Evolutionary conservation across 306 rosid genomes (phyloP).

Genomic region (Quercus bicolor): DNA sequence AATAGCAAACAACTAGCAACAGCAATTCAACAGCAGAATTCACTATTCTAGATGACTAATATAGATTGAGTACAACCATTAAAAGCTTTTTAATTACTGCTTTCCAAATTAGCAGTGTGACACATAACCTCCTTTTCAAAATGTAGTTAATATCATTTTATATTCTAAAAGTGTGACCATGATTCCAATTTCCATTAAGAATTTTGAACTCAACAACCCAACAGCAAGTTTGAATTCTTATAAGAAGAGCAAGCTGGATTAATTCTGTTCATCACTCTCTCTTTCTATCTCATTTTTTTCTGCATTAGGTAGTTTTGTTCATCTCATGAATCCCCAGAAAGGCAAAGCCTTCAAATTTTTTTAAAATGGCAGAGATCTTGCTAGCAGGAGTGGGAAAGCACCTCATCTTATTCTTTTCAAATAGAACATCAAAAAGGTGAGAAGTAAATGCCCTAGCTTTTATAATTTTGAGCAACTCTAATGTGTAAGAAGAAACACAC

Average conservation of each 20-base stretch:
- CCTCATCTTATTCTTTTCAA: too few species aligned
- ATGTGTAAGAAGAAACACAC: too few species aligned
- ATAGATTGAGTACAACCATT: background rate
- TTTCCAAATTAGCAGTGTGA: background rate
- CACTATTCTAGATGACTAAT: background rate
- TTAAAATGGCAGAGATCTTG: background rate
- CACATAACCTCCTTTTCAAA: background rate
- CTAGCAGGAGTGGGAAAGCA: too few species aligned
- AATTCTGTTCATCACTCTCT: background rate
- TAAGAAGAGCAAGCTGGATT: background rate
- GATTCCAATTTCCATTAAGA: background rate
- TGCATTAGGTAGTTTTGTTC: background rate
- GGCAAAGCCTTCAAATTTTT: background rate
- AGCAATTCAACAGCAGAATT: background rate
- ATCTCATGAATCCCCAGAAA: background rate
- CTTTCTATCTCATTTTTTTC: background rate
- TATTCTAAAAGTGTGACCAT: background rate
- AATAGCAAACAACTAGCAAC: background rate
- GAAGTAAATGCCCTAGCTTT: too few species aligned
- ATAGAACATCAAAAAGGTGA: too few species aligned
- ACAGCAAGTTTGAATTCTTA: background rate
- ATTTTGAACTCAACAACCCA: background rate
- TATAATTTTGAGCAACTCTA: too few species aligned
- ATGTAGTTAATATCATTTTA: background rate
- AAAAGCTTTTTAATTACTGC: background rate